Evolutionary conservation across 139 green algal genomes (phyloP).

Genomic region (Micractinium sp.): DNA sequence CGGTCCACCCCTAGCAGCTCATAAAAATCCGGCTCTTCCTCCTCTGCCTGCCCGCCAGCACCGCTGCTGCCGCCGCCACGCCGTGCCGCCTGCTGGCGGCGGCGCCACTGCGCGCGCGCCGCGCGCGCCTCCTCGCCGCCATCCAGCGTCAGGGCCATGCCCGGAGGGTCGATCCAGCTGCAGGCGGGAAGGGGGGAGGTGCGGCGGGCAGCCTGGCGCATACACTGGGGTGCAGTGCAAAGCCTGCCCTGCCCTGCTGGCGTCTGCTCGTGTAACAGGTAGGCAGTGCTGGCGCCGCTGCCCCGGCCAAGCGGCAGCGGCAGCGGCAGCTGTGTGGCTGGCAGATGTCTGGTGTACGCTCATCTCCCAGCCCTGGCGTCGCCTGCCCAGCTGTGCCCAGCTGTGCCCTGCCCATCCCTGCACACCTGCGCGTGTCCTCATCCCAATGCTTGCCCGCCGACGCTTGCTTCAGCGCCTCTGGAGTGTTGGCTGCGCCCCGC

Average conservation of each 20-base stretch:
- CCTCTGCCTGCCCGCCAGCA: not conserved
- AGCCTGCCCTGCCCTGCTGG: too few species aligned
- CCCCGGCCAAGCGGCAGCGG: too few species aligned
- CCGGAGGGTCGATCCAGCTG: slow-evolving; percentile 68
- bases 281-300: too few species aligned
- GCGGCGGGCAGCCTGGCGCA: too few species aligned
- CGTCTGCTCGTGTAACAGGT: too few species aligned
- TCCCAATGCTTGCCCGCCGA: slow-evolving; percentile 79
- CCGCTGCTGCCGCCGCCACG: slow-evolving; percentile 36
- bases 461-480: slow-evolving; percentile 68
- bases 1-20: slow-evolving; percentile 71
- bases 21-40: slow-evolving; percentile 66
- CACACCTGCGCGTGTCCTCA: slow-evolving; percentile 19
- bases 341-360: too few species aligned
- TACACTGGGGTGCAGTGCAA: too few species aligned
- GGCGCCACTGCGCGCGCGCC: slow-evolving; percentile 17
- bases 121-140: slow-evolving; percentile 15
- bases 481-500: slow-evolving; percentile 79
- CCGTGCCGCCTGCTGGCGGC: slow-evolving; percentile 41
- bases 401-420: too few species aligned
- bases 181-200: too few species aligned
- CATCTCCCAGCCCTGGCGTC: too few species aligned
- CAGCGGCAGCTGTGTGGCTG: too few species aligned
- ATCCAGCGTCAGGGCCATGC: slow-evolving; percentile 43
- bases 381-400: too few species aligned